Base-by-base conservation (phyloP, 345 rosid genomes). In the Salix suchowensis region DNA sequence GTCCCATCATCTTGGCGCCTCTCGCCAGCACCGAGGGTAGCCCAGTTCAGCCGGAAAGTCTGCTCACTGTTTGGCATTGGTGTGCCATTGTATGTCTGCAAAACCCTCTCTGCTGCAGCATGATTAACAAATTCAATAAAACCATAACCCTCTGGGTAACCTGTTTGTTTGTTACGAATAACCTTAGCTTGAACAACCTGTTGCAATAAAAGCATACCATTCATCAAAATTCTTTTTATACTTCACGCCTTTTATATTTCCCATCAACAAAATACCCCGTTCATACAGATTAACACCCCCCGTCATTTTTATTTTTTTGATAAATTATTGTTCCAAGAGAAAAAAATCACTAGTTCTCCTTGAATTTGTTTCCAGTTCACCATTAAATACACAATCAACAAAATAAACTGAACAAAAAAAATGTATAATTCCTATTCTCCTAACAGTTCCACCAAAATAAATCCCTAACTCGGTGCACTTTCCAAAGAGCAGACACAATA, bases 31-130 rank as follows among this genome's bases (percentile, higher is more conserved):
- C 94, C 94, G 66, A 88, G 89, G 18, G 91, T 84, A 28, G 98
- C 98, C 98, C 98, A 95, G 84, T 93, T 95, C 73, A 95, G 77
- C 81, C 98, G 87, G 67, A 93, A 93, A 82, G 68, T 83, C 84
- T 91, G 98, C 72, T 95, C 98, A 50, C 86, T 7, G 46, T 54
- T 88, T 2, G 97, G 98, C 98, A 95, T 93, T 54, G 44, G 85
- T 9, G 87, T n/a, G 68, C 98, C 98, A 75, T 95, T 93, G 85
- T 77, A 95, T 2, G 89, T 79, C 87, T 89, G 93, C 84, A 95
- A 76, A 48, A 88, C 73, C 84, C 93, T 88, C 86, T 95, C 99
- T 6, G 99, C 98, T 24, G 91, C 88, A 21, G 90, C 82, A 24
- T 86, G 94, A 67, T 68, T 84, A 21, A 50, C 80, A 84, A 92